Percentiles rank a stretch among this genome's conserved stretches.
Conservation (phyloP, 2,329 filamentous ascomycete species). For the Fusarium anthophilum region DNA sequence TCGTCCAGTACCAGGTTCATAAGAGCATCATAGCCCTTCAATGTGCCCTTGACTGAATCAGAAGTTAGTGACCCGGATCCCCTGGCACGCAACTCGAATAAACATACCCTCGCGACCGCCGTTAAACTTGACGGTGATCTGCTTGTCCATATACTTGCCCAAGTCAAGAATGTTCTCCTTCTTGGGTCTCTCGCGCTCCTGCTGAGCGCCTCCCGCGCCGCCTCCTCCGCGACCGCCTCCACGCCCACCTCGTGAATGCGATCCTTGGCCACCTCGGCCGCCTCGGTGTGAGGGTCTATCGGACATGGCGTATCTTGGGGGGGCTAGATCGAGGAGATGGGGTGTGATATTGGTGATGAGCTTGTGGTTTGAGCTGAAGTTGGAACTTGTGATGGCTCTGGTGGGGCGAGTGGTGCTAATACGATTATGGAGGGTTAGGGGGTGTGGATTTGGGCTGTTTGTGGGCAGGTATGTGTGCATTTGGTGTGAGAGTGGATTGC, state of each 20-base stretch:
- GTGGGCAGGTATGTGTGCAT: background rate
- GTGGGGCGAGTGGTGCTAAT: conserved; percentile 30
- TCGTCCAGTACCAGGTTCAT: conserved; percentile 99
- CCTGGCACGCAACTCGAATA: background rate
- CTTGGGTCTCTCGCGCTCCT: conserved; percentile 80
- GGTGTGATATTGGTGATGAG: conserved; percentile 23
- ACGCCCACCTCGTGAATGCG: conserved; percentile 54
- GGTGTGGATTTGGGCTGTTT: background rate
- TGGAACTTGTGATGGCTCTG: conserved; percentile 35
- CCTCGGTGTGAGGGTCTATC: conserved; percentile 60
- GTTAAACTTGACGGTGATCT: conserved; percentile 95
- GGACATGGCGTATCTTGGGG: conserved; percentile 53
- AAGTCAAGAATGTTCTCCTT: conserved; percentile 99
- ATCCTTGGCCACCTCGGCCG: conserved; percentile 55
- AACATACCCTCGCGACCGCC: conserved; percentile 84
- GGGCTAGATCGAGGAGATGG: conserved; percentile 1
- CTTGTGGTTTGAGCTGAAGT: conserved; percentile 26
- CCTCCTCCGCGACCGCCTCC: conserved; percentile 59
- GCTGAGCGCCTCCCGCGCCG: conserved; percentile 53
- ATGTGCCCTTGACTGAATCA: conserved; percentile 77
- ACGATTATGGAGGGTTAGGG: background rate
- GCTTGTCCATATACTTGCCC: conserved; percentile 96
- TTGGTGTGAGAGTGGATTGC: background rate
- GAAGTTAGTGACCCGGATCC: conserved; percentile 10
- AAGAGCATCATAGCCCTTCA: conserved; percentile 96